Conservation (phyloP, 2,329 filamentous ascomycete genomes). For the Exophiala calicioides region DNA sequence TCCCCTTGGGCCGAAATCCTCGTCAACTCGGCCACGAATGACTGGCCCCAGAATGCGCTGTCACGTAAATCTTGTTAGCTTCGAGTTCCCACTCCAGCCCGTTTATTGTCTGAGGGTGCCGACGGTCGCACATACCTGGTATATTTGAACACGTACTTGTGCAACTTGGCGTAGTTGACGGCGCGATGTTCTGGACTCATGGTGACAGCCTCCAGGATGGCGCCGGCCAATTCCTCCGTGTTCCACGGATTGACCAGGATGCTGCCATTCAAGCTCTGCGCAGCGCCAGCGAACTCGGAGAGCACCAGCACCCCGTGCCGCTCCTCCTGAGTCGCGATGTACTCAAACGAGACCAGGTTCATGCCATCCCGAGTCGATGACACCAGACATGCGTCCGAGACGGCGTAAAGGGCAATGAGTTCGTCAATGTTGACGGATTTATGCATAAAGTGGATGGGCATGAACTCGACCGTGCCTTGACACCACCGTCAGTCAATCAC, state of each 20-base stretch:
- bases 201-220: constrained; percentile 93
- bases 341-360: constrained; percentile 98
- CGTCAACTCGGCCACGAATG: constrained; percentile 81
- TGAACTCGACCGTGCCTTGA: constrained; percentile 86
- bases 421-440: constrained; percentile 95
- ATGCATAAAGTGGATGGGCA: constrained; percentile 98
- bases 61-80: too few species aligned
- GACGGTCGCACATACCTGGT: too few species aligned
- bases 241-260: constrained; percentile 99
- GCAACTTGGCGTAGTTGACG: constrained; percentile 85
- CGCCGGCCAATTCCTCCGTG: constrained; percentile 88
- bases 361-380: constrained; percentile 97
- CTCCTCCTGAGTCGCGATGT: constrained; percentile 89
- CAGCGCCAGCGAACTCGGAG: constrained; percentile 93
- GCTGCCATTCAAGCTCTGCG: constrained; percentile 89
- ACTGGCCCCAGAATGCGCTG: constrained; percentile 91
- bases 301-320: constrained; percentile 92
- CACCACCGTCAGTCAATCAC: constrained; percentile 21
- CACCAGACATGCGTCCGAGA: constrained; percentile 88
- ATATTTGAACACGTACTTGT: constrained; percentile 96
- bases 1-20: constrained; percentile 57
- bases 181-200: constrained; percentile 88
- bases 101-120: too few species aligned
- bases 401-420: constrained; percentile 87
- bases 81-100: too few species aligned